Conservation (phyloP, 495 filamentous ascomycete genomes). For the Pseudoneurospora amorphoporcata region DNA sequence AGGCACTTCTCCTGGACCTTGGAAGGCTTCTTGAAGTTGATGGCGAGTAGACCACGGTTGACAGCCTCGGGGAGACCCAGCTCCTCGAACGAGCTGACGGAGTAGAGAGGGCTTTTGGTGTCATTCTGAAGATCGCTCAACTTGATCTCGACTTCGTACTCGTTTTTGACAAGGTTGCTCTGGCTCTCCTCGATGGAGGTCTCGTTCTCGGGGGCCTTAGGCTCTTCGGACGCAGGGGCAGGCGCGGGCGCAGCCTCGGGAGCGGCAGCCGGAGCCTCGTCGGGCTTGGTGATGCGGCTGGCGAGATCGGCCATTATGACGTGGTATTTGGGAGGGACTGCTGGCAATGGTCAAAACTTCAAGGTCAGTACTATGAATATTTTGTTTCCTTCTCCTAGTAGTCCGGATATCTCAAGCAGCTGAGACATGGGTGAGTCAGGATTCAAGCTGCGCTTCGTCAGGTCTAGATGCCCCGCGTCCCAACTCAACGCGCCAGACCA, state of each 20-base stretch:
- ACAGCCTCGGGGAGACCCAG: conserved; percentile 56
- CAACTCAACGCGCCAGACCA: not conserved
- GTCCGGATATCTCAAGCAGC: not conserved
- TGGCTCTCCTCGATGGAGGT: not conserved
- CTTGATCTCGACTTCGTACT: conserved; percentile 79
- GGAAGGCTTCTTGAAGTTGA: conserved; percentile 91
- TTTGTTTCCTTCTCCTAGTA: not conserved
- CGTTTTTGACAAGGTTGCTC: conserved; percentile 54
- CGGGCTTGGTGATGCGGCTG: conserved; percentile 47
- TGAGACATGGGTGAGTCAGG: not conserved
- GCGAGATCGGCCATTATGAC: conserved; percentile 44
- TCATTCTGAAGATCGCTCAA: conserved; percentile 82
- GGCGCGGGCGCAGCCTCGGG: conserved; percentile 27
- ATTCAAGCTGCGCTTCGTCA: not conserved
- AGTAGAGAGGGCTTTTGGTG: conserved; percentile 77
- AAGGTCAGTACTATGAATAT: not conserved
- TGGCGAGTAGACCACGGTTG: conserved; percentile 51
- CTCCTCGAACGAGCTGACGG: conserved; percentile 73
- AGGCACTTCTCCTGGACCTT: conserved; percentile 94
- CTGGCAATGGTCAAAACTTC: conserved; percentile 1
- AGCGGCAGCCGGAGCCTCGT: conserved; percentile 16
- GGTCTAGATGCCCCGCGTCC: not conserved
- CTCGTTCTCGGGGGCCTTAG: conserved; percentile 15
- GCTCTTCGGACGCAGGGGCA: conserved; percentile 41
- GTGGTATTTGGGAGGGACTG: not conserved